phyloP scores from a whole-genome alignment of 2,329 filamentous ascomycete genomes.

The Fusarium sp. region DNA sequence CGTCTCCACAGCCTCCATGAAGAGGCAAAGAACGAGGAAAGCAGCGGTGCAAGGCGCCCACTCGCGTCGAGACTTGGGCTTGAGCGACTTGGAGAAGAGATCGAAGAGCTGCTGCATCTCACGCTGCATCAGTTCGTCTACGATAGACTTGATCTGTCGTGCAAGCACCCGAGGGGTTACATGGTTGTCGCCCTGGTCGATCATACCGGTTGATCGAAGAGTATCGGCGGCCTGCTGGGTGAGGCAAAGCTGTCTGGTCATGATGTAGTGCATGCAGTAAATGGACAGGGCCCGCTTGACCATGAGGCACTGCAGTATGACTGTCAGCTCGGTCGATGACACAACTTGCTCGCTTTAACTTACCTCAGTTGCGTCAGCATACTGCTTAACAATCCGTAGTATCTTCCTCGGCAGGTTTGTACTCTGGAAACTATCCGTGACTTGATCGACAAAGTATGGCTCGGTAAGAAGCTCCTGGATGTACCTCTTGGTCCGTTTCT shows the following conservation, averaged over 20 bases:
- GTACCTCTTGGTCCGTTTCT: conserved; percentile 62
- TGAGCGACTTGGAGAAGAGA: conserved; percentile 65
- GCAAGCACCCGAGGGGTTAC: conserved; percentile 67
- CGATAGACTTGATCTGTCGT: conserved; percentile 68
- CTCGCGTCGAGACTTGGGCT: conserved; percentile 64
- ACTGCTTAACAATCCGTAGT: conserved; percentile 62
- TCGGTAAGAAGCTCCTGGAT: conserved; percentile 63
- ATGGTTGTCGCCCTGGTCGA: conserved; percentile 59
- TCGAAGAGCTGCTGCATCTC: conserved; percentile 67
- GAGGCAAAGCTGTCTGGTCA: conserved; percentile 67
- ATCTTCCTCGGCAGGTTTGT: conserved; percentile 62
- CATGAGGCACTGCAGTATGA: conserved; percentile 57
- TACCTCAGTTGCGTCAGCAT: conserved; percentile 60
- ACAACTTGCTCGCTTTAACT: conserved; percentile 40
- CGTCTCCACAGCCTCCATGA: conserved; percentile 69
- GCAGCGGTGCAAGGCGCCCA: conserved; percentile 70
- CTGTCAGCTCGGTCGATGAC: conserved; percentile 28
- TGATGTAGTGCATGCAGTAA: conserved; percentile 69
- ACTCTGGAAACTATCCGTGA: conserved; percentile 61
- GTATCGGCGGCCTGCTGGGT: conserved; percentile 59
- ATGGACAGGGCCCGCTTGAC: conserved; percentile 66
- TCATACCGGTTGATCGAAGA: conserved; percentile 57
- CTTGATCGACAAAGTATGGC: conserved; percentile 61
- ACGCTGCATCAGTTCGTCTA: conserved; percentile 66
- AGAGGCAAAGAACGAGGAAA: conserved; percentile 68